phyloP scores from a whole-genome alignment of 1,284 basidiomycete genomes.

The Irpex rosettiformis region DNA sequence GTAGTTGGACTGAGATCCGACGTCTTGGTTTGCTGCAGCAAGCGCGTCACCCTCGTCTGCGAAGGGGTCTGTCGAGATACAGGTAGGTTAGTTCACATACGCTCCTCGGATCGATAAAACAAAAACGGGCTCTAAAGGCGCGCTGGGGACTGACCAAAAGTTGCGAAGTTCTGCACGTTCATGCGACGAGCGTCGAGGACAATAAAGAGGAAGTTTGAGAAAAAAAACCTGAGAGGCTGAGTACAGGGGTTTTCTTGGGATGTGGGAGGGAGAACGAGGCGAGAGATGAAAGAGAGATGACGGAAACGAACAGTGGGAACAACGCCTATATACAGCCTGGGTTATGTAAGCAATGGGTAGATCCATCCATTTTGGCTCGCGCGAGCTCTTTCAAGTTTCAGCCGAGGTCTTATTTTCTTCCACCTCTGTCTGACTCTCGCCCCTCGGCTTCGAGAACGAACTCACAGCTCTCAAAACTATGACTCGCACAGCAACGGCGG shows the following conservation, averaged over 20 bases:
- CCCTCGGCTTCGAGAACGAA: not conserved
- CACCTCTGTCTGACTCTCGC: slow-evolving; percentile 2
- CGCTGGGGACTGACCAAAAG: slow-evolving; percentile 55
- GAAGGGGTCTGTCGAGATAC: slow-evolving; percentile 74
- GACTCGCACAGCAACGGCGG: slow-evolving; percentile 11
- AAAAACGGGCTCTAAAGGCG: slow-evolving; percentile 5
- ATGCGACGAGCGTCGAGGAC: slow-evolving; percentile 59
- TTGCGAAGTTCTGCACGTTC: slow-evolving; percentile 87
- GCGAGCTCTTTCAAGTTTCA: not conserved
- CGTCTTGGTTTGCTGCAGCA: slow-evolving; percentile 65
- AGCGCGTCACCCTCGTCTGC: slow-evolving; percentile 87
- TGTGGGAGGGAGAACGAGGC: slow-evolving; percentile 14
- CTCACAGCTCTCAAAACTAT: not conserved
- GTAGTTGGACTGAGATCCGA: slow-evolving; percentile 83
- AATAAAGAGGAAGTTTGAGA: slow-evolving; percentile 29
- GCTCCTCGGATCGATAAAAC: slow-evolving; percentile 32
- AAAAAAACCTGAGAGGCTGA: slow-evolving; percentile 34
- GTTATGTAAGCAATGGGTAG: slow-evolving; percentile 27
- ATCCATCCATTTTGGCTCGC: slow-evolving; percentile 7
- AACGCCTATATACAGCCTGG: slow-evolving; percentile 20
- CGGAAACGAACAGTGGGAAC: slow-evolving; percentile 14
- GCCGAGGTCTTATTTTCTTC: not conserved
- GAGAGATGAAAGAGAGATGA: slow-evolving; percentile 28
- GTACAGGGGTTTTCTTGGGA: slow-evolving; percentile 34
- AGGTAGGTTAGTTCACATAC: slow-evolving; percentile 8